A percentile compares a stretch with the other conserved stretches of the same genome.
These are phyloP conservation scores for Phytophthora vignae DNA, from an alignment of 352 stramenopile genomes.

Conservation along the genomic window DNA sequence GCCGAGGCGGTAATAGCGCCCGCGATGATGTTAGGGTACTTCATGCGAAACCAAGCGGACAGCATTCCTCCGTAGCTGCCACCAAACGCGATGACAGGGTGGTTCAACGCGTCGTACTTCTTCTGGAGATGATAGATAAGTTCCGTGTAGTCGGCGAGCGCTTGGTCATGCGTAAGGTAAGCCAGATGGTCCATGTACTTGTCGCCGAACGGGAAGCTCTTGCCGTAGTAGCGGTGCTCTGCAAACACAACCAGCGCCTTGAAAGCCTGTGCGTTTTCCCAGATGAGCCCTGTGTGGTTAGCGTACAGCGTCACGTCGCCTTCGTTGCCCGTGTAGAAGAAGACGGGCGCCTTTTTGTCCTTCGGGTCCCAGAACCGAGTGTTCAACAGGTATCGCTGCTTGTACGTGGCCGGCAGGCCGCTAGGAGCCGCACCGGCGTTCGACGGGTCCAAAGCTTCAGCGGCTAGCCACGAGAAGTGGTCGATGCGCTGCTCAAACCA, in stretches of 20 bases:
- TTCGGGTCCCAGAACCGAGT: slow-evolving; percentile 81
- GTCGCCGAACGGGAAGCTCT: slow-evolving; percentile 84
- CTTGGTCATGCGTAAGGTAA: slow-evolving; percentile 92
- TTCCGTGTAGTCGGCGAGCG: slow-evolving; percentile 92
- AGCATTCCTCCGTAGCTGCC: slow-evolving; percentile 98
- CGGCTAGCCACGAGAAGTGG: slow-evolving; percentile 84
- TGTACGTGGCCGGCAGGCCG: slow-evolving; percentile 64
- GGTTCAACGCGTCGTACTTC: slow-evolving; percentile 70
- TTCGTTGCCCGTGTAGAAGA: slow-evolving; percentile 97
- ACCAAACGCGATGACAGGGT: slow-evolving; percentile 95
- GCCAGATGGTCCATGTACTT: slow-evolving; percentile 75
- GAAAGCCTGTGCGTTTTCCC: slow-evolving; percentile 91
- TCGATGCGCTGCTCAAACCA: slow-evolving; percentile 92
- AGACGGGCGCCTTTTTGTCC: slow-evolving; percentile 81
- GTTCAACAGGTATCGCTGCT: slow-evolving; percentile 92
- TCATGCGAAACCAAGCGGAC: slow-evolving; percentile 94
- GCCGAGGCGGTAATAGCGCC: slow-evolving; percentile 95
- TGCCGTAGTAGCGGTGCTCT: slow-evolving; percentile 97
- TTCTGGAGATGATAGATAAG: slow-evolving; percentile 90
- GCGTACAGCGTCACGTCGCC: slow-evolving; percentile 94
- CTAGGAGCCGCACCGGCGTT: slow-evolving; percentile 17
- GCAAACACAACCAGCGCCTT: slow-evolving; percentile 94
- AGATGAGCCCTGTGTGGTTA: slow-evolving; percentile 96
- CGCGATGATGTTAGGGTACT: slow-evolving; percentile 93
- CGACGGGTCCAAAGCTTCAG: slow-evolving; percentile 25